Evolutionary conservation across 148 eudicot genomes (phyloP).

Genomic region (Rhododendron kiyosumense): DNA sequence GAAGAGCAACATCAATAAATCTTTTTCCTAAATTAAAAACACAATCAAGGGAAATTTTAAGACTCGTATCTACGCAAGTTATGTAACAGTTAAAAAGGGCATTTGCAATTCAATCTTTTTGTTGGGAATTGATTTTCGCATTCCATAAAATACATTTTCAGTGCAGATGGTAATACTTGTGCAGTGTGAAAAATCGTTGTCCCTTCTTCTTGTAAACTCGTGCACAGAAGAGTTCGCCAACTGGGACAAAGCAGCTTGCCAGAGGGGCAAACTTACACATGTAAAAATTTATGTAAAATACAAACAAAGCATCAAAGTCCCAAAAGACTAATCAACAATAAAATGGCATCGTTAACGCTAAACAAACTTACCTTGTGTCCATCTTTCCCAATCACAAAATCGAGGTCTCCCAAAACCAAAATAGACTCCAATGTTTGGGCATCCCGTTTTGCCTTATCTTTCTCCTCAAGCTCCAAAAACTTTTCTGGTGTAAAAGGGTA

Average conservation of each 20-base stretch:
- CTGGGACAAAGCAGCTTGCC: background rate
- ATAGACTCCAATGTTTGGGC: conserved; percentile 48
- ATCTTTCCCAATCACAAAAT: conserved; percentile 55
- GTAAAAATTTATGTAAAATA: background rate
- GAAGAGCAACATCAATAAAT: background rate
- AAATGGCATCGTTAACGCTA: background rate
- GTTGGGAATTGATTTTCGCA: background rate
- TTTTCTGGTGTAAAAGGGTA: conserved; percentile 72
- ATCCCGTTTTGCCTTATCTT: conserved; percentile 42
- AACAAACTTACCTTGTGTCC: conserved; percentile 48
- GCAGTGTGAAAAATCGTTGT: too few species aligned
- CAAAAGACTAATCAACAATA: background rate
- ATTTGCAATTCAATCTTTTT: background rate
- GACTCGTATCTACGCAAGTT: background rate
- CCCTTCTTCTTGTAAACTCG: background rate
- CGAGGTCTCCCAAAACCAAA: conserved; percentile 45
- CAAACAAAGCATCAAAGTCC: background rate
- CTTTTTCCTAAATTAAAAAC: background rate
- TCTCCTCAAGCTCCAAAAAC: conserved; percentile 56
- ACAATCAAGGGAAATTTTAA: background rate
- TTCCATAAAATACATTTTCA: too few species aligned
- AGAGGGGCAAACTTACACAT: background rate
- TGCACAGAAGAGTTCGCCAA: background rate
- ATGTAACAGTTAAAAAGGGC: background rate
- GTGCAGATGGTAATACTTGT: background rate